Evolutionary conservation across 2,329 filamentous ascomycete species (phyloP).

Genomic region (Furcasterigmium furcatum): DNA sequence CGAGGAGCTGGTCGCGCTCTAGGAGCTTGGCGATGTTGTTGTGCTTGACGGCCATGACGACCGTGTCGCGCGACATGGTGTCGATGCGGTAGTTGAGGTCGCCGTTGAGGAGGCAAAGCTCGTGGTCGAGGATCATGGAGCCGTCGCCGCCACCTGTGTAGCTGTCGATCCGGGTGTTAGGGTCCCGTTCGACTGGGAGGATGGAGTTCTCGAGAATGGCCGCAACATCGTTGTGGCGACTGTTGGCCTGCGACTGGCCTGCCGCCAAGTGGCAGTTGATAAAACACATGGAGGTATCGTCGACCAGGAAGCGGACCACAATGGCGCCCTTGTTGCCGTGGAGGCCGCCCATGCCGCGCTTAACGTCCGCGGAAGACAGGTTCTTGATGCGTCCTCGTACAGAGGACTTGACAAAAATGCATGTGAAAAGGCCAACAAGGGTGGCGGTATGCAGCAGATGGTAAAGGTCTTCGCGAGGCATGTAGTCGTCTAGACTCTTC

Average conservation of each 20-base stretch:
- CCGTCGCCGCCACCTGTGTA: slow-evolving; percentile 93
- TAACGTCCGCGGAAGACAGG: slow-evolving; percentile 78
- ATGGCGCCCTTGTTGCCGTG: slow-evolving; percentile 97
- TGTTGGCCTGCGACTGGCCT: slow-evolving; percentile 84
- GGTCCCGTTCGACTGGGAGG: slow-evolving; percentile 70
- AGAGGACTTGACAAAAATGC: slow-evolving; percentile 85
- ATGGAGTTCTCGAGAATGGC: slow-evolving; percentile 79
- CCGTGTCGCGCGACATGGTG: slow-evolving; percentile 90
- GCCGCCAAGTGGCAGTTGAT: slow-evolving; percentile 97
- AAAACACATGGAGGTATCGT: slow-evolving; percentile 93
- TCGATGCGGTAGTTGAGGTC: slow-evolving; percentile 99
- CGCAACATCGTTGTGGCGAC: slow-evolving; percentile 89
- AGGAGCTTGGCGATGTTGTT: slow-evolving; percentile 83
- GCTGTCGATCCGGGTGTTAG: slow-evolving; percentile 66
- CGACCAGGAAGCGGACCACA: slow-evolving; percentile 85
- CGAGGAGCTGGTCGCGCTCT: slow-evolving; percentile 88
- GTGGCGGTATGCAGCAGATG: slow-evolving; percentile 84
- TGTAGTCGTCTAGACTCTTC: slow-evolving; percentile 76
- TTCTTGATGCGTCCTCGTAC: slow-evolving; percentile 74
- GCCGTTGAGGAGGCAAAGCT: slow-evolving; percentile 94
- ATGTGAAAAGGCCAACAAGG: slow-evolving; percentile 92
- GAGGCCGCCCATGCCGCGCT: slow-evolving; percentile 91
- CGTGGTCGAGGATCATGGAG: slow-evolving; percentile 91
- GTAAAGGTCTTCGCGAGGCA: slow-evolving; percentile 75
- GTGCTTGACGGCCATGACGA: slow-evolving; percentile 78